Conservation (phyloP, 495 filamentous ascomycete species). For the Melanomma pulvis-pyrius region DNA sequence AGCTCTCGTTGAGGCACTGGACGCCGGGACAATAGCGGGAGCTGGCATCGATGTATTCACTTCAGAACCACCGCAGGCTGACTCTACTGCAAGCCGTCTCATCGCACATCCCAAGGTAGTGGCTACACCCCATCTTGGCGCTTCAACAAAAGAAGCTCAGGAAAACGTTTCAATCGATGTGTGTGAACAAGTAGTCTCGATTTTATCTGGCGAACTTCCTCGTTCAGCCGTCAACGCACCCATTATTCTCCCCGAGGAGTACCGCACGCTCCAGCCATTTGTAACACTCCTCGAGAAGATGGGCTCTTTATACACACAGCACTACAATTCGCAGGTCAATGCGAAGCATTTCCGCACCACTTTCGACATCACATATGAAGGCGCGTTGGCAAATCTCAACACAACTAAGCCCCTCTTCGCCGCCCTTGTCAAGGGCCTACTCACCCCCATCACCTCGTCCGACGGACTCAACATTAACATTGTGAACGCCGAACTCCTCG, state of each 20-base stretch:
- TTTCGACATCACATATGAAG: constrained; percentile 72
- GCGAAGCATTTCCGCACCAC: constrained; percentile 51
- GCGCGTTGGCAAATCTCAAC: constrained; percentile 61
- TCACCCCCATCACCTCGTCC: constrained; percentile 58
- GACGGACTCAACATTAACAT: constrained; percentile 71
- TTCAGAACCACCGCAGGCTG: constrained; percentile 62
- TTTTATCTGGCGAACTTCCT: constrained; percentile 65
- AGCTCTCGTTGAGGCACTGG: constrained; percentile 66
- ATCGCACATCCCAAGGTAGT: constrained; percentile 66
- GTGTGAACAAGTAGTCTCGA: constrained; percentile 70
- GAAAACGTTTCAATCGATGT: constrained; percentile 76
- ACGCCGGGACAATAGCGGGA: constrained; percentile 67
- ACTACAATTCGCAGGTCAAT: constrained; percentile 53
- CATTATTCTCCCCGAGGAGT: constrained; percentile 72
- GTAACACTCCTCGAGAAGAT: constrained; percentile 69
- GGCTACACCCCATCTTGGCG: constrained; percentile 72
- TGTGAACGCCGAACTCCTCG: constrained; percentile 70
- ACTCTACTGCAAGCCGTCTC: constrained; percentile 57
- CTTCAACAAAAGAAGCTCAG: constrained; percentile 74
- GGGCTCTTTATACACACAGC: constrained; percentile 70
- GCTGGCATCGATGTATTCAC: constrained; percentile 79
- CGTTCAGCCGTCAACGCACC: constrained; percentile 74
- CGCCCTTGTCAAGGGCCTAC: constrained; percentile 68
- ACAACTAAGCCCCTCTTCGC: constrained; percentile 73
- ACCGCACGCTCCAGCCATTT: constrained; percentile 68